A percentile compares a stretch with the other conserved stretches of the same genome.
Evolutionary conservation across 805 yeast species (phyloP).

Genomic region (Cephaloascus albidus): DNA sequence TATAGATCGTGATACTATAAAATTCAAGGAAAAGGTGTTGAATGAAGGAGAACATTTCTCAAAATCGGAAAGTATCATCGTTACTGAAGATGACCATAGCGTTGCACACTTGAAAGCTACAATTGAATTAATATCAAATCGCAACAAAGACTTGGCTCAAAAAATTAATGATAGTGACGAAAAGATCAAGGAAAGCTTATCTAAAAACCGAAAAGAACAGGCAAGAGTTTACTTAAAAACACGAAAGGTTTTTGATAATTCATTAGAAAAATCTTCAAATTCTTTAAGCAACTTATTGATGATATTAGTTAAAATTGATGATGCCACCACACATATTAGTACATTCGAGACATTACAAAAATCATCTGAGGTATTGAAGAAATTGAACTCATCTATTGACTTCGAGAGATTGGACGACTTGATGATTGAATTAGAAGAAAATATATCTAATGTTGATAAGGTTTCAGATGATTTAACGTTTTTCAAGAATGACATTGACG

Average conservation of each 20-base stretch:
- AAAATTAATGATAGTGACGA: background rate
- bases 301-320: background rate
- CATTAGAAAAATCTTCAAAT: background rate
- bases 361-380: background rate
- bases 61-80: background rate
- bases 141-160: background rate
- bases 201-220: background rate
- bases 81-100: background rate
- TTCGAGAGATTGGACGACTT: background rate
- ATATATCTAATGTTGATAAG: background rate
- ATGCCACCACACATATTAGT: background rate
- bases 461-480: background rate
- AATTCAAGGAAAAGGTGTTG: background rate
- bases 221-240: background rate
- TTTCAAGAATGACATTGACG: background rate
- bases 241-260: background rate
- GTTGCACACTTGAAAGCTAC: background rate
- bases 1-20: background rate
- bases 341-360: background rate
- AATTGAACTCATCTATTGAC: background rate
- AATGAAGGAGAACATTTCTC: background rate
- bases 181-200: background rate
- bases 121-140: background rate
- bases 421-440: background rate
- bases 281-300: background rate